phyloP scores from a whole-genome alignment of 208 protist species.

The Zelonia costaricensis region DNA sequence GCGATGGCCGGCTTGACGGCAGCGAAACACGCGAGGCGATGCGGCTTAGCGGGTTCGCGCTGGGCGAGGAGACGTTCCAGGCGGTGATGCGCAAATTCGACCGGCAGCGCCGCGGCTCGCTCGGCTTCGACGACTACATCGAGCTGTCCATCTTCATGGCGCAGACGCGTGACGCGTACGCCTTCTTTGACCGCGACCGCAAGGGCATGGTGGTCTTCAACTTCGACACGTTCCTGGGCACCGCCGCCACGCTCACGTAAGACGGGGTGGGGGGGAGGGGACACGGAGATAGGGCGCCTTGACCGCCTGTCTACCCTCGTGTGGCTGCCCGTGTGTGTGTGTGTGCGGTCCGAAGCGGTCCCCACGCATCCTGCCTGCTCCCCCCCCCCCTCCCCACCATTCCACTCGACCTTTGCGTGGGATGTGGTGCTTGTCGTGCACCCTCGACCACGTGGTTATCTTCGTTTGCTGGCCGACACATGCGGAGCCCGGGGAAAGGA shows the following conservation, averaged over 20 bases:
- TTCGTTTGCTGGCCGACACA: too few species aligned
- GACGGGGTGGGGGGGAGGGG: neutral
- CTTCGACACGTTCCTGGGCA: slow-evolving; percentile 58
- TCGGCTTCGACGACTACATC: slow-evolving; percentile 79
- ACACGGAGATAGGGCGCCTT: neutral
- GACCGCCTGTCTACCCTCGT: too few species aligned
- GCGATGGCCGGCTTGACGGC: slow-evolving; percentile 48
- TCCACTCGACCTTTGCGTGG: too few species aligned
- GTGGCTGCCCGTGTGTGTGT: too few species aligned
- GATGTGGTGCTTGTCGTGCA: too few species aligned
- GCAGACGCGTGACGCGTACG: slow-evolving; percentile 47
- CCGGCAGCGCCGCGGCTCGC: slow-evolving; percentile 48
- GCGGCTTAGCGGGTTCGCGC: slow-evolving; percentile 34
- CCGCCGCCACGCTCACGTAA: slow-evolving; percentile 38
- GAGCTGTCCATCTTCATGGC: slow-evolving; percentile 75
- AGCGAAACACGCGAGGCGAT: slow-evolving; percentile 55
- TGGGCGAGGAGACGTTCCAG: slow-evolving; percentile 65
- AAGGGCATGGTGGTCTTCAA: slow-evolving; percentile 53
- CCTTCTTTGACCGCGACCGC: slow-evolving; percentile 49
- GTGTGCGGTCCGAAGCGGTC: too few species aligned
- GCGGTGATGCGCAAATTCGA: slow-evolving; percentile 77
- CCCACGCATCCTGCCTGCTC: too few species aligned
- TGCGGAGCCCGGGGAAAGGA: too few species aligned
- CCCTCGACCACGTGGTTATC: too few species aligned
- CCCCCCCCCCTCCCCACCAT: too few species aligned